Percentiles rank a stretch among this genome's conserved stretches.
These are phyloP conservation scores for Calycina herbarum DNA, from an alignment of 2,329 filamentous ascomycete genomes.

Conservation along the genomic window DNA sequence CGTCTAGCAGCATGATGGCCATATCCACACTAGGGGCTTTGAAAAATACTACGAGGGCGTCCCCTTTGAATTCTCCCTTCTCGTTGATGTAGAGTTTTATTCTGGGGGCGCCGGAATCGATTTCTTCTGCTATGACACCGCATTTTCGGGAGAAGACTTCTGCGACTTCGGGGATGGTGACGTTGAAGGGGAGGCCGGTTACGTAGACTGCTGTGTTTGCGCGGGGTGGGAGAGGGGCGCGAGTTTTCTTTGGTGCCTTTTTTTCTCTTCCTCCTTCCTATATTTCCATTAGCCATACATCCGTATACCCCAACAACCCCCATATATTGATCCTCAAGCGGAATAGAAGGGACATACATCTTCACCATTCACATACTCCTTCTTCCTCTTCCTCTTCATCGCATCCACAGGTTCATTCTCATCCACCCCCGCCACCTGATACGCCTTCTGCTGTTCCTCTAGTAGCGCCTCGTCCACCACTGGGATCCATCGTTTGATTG, in stretches of 20 bases:
- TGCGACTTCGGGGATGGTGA: constrained; percentile 75
- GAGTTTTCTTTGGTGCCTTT: constrained; percentile 39
- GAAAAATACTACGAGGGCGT: constrained; percentile 92
- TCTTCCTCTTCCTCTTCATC: constrained; percentile 52
- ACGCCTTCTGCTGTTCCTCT: constrained; percentile 61
- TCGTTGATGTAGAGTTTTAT: constrained; percentile 92
- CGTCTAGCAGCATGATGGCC: constrained; percentile 78
- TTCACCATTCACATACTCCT: constrained; percentile 47
- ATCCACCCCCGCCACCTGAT: constrained; percentile 59
- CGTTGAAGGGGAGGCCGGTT: constrained; percentile 80
- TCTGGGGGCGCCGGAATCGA: constrained; percentile 81
- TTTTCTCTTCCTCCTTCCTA: constrained; percentile 36
- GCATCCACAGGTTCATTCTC: constrained; percentile 52
- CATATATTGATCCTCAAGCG: background rate
- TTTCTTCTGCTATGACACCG: constrained; percentile 91
- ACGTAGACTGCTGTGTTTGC: constrained; percentile 93
- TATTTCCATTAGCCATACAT: constrained; percentile 3
- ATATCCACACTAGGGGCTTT: constrained; percentile 89
- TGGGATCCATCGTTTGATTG: constrained; percentile 73
- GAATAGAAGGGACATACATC: constrained; percentile 44
- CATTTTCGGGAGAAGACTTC: constrained; percentile 80
- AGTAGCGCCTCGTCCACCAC: constrained; percentile 61
- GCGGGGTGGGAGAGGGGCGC: constrained; percentile 40
- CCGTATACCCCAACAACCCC: background rate
- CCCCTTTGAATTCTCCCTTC: constrained; percentile 84